A percentile compares a stretch with the other conserved stretches of the same genome.
Conservation (phyloP, 306 rosid genomes). For the Sicyos baderoa region DNA sequence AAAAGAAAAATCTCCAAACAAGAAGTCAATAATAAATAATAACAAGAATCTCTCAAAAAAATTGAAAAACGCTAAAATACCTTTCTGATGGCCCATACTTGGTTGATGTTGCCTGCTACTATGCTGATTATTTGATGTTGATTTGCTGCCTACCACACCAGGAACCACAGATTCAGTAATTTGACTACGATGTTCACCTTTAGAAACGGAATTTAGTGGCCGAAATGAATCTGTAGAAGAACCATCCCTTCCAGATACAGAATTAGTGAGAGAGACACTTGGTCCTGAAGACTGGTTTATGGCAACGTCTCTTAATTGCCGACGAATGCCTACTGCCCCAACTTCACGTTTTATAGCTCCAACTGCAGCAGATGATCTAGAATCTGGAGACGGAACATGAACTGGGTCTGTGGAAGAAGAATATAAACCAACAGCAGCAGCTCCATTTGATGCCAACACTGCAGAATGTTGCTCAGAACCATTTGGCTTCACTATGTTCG, state of each 20-base stretch:
- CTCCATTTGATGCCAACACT: conserved; percentile 39
- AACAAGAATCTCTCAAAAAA: neutral
- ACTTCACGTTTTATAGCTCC: conserved; percentile 98
- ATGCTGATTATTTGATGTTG: conserved; percentile 47
- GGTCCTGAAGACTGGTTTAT: conserved; percentile 47
- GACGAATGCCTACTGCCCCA: conserved; percentile 78
- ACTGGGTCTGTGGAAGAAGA: conserved; percentile 96
- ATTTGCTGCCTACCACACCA: conserved; percentile 40
- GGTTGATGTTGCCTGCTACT: conserved; percentile 64
- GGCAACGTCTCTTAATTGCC: conserved; percentile 55
- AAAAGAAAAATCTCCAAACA: neutral
- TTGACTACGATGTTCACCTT: conserved; percentile 47
- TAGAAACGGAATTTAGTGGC: conserved; percentile 48
- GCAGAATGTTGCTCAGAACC: conserved; percentile 40
- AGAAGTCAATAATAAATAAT: neutral
- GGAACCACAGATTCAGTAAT: conserved; percentile 50
- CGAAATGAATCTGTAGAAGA: conserved; percentile 55
- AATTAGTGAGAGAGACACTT: conserved; percentile 43
- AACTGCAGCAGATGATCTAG: conserved; percentile 71
- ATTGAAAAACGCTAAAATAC: conserved; percentile 28
- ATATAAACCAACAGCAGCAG: conserved; percentile 82
- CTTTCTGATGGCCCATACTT: conserved; percentile 74
- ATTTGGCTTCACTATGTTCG: conserved; percentile 45
- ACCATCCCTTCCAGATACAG: conserved; percentile 49
- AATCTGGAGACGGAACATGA: conserved; percentile 97